Base-by-base conservation (phyloP, 1,139 yeast species). In the Suhomyces coccinellae region DNA sequence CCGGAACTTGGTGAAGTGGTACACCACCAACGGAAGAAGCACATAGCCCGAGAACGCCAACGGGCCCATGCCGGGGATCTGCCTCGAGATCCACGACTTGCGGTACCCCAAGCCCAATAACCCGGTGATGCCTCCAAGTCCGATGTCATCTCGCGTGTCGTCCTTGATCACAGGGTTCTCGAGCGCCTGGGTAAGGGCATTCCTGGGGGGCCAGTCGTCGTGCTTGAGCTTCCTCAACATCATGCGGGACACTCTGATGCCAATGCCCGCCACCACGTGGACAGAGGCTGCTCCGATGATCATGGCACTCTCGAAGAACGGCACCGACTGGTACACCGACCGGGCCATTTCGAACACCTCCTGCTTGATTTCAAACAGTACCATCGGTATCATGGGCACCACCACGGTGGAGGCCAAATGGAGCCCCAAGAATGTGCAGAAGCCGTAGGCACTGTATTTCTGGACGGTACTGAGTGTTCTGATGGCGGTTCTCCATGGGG, bases 301-400 rank as follows among this genome's bases (percentile, higher is more conserved):
- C 22, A 77, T 55, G 0, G 71, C 44, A 7, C 65, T 61, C 57
- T 85, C 93, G 14, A 80, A 63, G 1, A 66, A 52, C 0, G 83
- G 75, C 2, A 73, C 62, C 8, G 59, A 52, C 45, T 82, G 87
- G 59, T 86, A 87, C 0, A 87, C 58, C 9, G 82, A 77, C 38
- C 90, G 67, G 0, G 84, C 80, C 65, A 83, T 69, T 48, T 82
- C 80, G 47, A 87, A 70, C 13, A 83, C 58, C 43, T 83, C 83
- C 47, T 83, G 79, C 11, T 80, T 80, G 2, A 71, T 44, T 12
- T 47, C 53, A 0, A 66, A 66, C 1, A 82, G 77, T 6, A 81
- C 51, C 6, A 66, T 58, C 10, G 58, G 55, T 12, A 69, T 37
- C 1, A 77, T 63, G 0, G 95, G 95, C 0, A 79, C 71, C 1